Conservation (phyloP, 768 basidiomycete species). For the Steccherinum ochraceum region DNA sequence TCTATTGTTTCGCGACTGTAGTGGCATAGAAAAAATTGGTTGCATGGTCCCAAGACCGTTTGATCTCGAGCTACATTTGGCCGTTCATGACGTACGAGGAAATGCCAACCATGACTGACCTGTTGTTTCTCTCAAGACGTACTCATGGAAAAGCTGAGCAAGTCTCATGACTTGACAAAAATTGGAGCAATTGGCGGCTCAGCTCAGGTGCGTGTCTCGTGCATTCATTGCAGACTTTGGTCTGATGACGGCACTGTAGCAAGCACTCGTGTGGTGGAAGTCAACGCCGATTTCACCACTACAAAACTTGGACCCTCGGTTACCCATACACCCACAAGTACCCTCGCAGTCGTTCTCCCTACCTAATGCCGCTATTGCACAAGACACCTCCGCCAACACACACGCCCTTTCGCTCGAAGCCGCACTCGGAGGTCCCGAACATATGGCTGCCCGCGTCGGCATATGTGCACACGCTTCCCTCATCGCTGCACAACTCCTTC, state of each 20-base stretch:
- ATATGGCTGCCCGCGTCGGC: constrained; percentile 71
- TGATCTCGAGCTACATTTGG: too few relatives aligned
- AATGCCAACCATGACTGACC: too few relatives aligned
- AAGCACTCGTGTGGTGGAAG: constrained; percentile 86
- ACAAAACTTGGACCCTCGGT: constrained; percentile 63
- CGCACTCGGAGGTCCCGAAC: constrained; percentile 71
- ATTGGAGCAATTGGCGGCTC: constrained; percentile 74
- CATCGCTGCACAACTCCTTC: constrained; percentile 68
- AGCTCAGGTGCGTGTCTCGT: constrained; percentile 54
- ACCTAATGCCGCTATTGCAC: constrained; percentile 67
- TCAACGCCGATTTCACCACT: constrained; percentile 67
- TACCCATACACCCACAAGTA: constrained; percentile 67
- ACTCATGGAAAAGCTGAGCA: constrained; percentile 67
- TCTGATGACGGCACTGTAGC: constrained; percentile 31
- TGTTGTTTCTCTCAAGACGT: too few relatives aligned
- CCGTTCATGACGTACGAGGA: too few relatives aligned
- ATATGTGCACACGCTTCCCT: constrained; percentile 65
- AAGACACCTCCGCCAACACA: constrained; percentile 76
- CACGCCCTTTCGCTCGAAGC: constrained; percentile 73
- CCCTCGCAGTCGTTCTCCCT: constrained; percentile 61
- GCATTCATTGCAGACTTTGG: background rate
- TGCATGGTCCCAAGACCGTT: too few relatives aligned
- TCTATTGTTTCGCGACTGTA: background rate
- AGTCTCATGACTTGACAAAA: constrained; percentile 62
- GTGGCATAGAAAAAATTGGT: too few relatives aligned